Percentiles rank a stretch among this genome's conserved stretches.
Conservation (phyloP, 192 early-diverging fungal genomes). For the Cladochytrium replicatum region DNA sequence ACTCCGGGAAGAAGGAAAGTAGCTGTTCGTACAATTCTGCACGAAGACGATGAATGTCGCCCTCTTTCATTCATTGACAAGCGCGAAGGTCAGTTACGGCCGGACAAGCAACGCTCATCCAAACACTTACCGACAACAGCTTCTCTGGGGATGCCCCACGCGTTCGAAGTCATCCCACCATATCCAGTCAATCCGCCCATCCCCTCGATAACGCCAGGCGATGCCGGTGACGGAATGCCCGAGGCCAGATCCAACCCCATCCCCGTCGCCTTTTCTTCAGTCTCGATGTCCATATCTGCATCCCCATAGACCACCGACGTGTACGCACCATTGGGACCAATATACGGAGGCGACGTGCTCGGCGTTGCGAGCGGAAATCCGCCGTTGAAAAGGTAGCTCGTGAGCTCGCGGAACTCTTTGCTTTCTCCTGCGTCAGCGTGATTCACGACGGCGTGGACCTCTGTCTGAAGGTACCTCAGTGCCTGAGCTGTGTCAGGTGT, state of each 20-base stretch:
- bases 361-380: neutral
- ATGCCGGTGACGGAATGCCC: too few relatives aligned
- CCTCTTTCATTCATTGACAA: neutral
- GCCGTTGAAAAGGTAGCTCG: constrained; percentile 29
- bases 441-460: constrained; percentile 64
- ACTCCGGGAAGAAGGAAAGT: constrained; percentile 63
- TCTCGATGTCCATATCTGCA: neutral
- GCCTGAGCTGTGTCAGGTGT: constrained; percentile 34
- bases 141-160: too few relatives aligned
- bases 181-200: too few relatives aligned
- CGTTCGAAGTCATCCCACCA: too few relatives aligned
- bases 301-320: neutral
- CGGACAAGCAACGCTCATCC: too few relatives aligned
- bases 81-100: too few relatives aligned
- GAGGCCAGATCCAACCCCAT: too few relatives aligned
- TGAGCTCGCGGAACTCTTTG: constrained; percentile 35
- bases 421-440: constrained; percentile 34
- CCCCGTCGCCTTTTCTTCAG: neutral
- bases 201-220: too few relatives aligned
- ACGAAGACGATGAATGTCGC: constrained; percentile 33
- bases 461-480: constrained; percentile 66
- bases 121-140: too few relatives aligned
- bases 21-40: constrained; percentile 58
- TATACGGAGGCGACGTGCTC: too few relatives aligned
- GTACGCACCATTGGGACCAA: constrained; percentile 25